A percentile compares a stretch with the other conserved stretches of the same genome.
These are phyloP conservation scores for Asterophora parasitica DNA, from an alignment of 768 basidiomycete species.

Conservation along the genomic window DNA sequence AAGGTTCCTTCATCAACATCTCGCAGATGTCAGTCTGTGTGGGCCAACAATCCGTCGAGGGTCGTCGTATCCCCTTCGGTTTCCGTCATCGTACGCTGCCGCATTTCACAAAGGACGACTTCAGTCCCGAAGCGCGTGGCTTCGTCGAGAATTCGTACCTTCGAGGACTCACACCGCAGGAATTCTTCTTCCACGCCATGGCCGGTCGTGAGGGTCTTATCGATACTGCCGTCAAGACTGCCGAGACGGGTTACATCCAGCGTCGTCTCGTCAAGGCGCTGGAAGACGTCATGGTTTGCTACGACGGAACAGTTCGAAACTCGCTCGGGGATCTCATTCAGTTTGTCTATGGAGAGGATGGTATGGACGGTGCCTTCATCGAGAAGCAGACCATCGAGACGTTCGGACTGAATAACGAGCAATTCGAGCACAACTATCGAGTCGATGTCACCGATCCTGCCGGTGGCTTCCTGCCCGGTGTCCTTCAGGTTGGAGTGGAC, in stretches of 20 bases:
- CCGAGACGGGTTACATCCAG: constrained; percentile 99
- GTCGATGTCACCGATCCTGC: constrained; percentile 87
- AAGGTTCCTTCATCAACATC: constrained; percentile 99
- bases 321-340: constrained; percentile 95
- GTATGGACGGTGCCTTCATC: constrained; percentile 97
- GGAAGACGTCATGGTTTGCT: constrained; percentile 96
- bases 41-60: constrained; percentile 97
- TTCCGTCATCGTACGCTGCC: constrained; percentile 96
- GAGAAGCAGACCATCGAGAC: constrained; percentile 94
- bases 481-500: constrained; percentile 84
- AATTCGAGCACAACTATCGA: constrained; percentile 90
- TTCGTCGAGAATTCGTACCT: constrained; percentile 99
- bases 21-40: constrained; percentile 99
- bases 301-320: constrained; percentile 97
- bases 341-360: constrained; percentile 97
- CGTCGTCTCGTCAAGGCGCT: constrained; percentile 96
- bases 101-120: constrained; percentile 98
- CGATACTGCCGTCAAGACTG: constrained; percentile 99
- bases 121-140: constrained; percentile 94
- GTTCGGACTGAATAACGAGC: constrained; percentile 71
- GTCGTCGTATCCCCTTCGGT: constrained; percentile 96
- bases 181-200: constrained; percentile 99
- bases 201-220: constrained; percentile 98
- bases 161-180: constrained; percentile 92
- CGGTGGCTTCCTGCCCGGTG: constrained; percentile 74